Conservation (phyloP, 2,329 filamentous ascomycete species). For the Monilinia polystroma region DNA sequence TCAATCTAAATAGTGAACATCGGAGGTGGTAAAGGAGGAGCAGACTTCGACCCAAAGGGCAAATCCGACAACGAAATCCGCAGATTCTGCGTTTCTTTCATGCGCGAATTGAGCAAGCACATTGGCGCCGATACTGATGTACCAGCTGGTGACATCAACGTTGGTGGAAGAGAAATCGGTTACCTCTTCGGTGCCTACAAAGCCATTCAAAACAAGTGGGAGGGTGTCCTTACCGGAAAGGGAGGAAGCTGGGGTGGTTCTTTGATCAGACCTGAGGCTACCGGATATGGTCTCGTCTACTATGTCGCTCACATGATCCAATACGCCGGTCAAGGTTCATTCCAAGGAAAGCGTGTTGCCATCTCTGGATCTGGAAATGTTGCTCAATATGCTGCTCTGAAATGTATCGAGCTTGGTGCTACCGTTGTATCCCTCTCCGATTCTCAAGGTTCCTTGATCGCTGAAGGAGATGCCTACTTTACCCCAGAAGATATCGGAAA, state of each 20-base stretch:
- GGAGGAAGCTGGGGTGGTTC: constrained; percentile 88
- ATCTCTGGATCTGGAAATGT: constrained; percentile 98
- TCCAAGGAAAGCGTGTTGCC: constrained; percentile 88
- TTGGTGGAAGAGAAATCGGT: constrained; percentile 86
- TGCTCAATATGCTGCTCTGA: constrained; percentile 94
- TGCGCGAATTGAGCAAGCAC: constrained; percentile 93
- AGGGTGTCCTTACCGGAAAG: constrained; percentile 96
- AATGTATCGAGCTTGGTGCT: constrained; percentile 92
- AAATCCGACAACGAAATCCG: constrained; percentile 97
- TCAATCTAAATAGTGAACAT: constrained; percentile 65
- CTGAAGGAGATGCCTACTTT: constrained; percentile 68
- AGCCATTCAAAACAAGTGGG: constrained; percentile 83
- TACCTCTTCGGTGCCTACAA: constrained; percentile 95
- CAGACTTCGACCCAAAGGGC: constrained; percentile 98
- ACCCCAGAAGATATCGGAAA: constrained; percentile 73
- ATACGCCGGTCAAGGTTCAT: constrained; percentile 82
- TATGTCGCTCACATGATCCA: constrained; percentile 95
- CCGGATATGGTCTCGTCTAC: constrained; percentile 94
- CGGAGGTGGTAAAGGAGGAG: constrained; percentile 95
- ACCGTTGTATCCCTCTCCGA: constrained; percentile 92
- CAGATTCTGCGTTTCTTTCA: constrained; percentile 94
- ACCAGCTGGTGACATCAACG: constrained; percentile 95
- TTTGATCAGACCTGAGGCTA: constrained; percentile 94
- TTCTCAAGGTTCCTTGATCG: constrained; percentile 80
- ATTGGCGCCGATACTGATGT: constrained; percentile 96